phyloP scores from a whole-genome alignment of 805 yeast genomes.

The Ogataea wickerhamii region DNA sequence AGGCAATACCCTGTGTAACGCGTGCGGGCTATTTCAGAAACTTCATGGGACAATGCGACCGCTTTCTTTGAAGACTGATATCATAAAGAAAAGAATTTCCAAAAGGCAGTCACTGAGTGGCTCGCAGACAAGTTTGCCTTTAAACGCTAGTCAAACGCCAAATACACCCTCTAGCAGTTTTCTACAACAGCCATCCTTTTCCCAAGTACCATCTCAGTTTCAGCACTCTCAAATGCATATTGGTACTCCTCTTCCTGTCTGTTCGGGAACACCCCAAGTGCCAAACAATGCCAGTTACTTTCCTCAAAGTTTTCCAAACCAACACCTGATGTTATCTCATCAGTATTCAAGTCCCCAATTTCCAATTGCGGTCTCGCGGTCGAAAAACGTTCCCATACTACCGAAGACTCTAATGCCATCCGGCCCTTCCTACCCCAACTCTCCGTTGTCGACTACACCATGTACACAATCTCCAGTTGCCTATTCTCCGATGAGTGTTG shows the following conservation, averaged over 20 bases:
- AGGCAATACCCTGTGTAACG: slow-evolving; percentile 61
- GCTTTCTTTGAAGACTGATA: slow-evolving; percentile 52
- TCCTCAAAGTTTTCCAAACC: slow-evolving; percentile 17
- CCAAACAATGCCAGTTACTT: slow-evolving; percentile 5
- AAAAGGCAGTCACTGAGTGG: slow-evolving; percentile 32
- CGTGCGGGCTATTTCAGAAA: slow-evolving; percentile 59
- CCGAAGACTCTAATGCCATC: slow-evolving; percentile 27
- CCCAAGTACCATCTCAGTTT: slow-evolving; percentile 2
- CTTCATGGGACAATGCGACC: slow-evolving; percentile 63
- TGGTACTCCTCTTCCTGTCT: background rate
- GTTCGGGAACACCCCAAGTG: slow-evolving; percentile 6
- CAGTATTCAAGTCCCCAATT: slow-evolving; percentile 7
- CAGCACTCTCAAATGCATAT: slow-evolving; percentile 11
- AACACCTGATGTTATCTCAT: slow-evolving; percentile 8
- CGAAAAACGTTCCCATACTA: slow-evolving; percentile 33
- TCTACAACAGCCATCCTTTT: background rate
- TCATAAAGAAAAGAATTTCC: slow-evolving; percentile 54
- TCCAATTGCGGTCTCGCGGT: slow-evolving; percentile 9
- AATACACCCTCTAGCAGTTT: background rate
- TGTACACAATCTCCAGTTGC: slow-evolving; percentile 12
- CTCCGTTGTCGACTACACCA: slow-evolving; percentile 26
- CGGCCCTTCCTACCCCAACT: slow-evolving; percentile 14
- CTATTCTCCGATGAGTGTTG: slow-evolving; percentile 14
- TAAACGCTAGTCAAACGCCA: slow-evolving; percentile 2
- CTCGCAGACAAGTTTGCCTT: slow-evolving; percentile 4